These are phyloP conservation scores for Alternaria brassicicola DNA, from an alignment of 2,329 filamentous ascomycete genomes.

Conservation along the genomic window DNA sequence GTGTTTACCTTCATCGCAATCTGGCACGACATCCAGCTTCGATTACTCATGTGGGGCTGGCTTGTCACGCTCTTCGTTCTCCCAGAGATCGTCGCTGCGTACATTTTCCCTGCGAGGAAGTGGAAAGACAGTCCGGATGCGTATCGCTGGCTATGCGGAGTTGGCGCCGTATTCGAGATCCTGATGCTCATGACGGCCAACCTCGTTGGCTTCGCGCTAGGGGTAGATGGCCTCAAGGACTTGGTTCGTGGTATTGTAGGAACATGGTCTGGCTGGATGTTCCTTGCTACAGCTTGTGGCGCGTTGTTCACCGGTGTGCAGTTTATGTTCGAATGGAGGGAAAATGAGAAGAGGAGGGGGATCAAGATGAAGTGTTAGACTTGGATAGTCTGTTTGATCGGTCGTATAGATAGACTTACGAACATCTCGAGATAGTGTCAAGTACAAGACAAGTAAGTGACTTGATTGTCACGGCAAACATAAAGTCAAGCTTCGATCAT, in stretches of 20 bases:
- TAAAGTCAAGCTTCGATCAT: neutral
- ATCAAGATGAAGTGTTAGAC: conserved; percentile 79
- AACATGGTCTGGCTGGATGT: conserved; percentile 75
- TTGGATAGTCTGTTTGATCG: neutral
- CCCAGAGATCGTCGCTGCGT: conserved; percentile 76
- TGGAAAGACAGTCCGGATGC: conserved; percentile 73
- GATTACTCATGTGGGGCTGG: conserved; percentile 95
- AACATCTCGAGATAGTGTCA: neutral
- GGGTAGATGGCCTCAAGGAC: conserved; percentile 81
- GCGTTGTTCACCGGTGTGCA: conserved; percentile 84
- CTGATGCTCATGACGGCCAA: conserved; percentile 97
- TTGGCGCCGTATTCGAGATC: conserved; percentile 82
- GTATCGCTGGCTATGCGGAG: conserved; percentile 80
- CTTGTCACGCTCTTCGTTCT: conserved; percentile 91
- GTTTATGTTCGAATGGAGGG: conserved; percentile 94
- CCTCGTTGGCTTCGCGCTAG: conserved; percentile 91
- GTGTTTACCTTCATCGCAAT: conserved; percentile 97
- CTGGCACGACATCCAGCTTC: conserved; percentile 96
- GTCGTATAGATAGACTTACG: neutral
- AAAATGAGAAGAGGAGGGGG: conserved; percentile 81
- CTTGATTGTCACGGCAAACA: neutral
- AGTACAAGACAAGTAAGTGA: neutral
- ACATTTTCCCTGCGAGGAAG: conserved; percentile 73
- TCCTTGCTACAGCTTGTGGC: conserved; percentile 72
- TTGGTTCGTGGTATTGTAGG: conserved; percentile 77